Evolutionary conservation across 164 flowering plant genomes (phyloP).

Genomic region (Kingdonia uniflora): DNA sequence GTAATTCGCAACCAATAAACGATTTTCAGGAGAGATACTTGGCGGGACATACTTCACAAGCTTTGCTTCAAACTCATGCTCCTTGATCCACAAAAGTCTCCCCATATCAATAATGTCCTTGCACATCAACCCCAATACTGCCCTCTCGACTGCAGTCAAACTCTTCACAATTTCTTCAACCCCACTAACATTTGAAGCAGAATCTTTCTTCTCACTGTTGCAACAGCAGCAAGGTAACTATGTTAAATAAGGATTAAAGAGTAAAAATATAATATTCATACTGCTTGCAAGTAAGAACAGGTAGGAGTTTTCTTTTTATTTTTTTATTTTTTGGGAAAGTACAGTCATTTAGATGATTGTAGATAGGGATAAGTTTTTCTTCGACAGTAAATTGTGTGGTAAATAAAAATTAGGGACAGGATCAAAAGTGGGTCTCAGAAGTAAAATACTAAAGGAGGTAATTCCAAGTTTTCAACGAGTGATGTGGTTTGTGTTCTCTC

Average conservation of each 20-base stretch:
- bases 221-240: constrained; percentile 4
- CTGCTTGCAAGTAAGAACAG: no score
- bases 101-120: constrained; percentile 88
- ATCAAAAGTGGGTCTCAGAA: no score
- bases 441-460: no score
- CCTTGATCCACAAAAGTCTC: constrained; percentile 68
- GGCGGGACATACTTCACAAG: constrained; percentile 74
- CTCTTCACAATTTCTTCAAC: constrained; percentile 46
- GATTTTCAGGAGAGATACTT: constrained; percentile 80
- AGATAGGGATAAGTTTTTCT: no score
- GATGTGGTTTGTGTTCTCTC: no score
- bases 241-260: constrained; percentile 1
- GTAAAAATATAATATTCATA: neutral
- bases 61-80: constrained; percentile 36
- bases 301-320: no score
- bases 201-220: constrained; percentile 24
- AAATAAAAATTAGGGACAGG: no score
- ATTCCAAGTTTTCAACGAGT: no score
- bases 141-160: constrained; percentile 63
- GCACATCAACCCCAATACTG: constrained; percentile 76
- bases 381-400: no score
- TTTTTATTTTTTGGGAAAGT: no score
- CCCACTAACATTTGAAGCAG: constrained; percentile 11
- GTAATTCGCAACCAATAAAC: constrained; percentile 47
- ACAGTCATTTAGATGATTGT: no score